Evolutionary conservation across 2,329 filamentous ascomycete species (phyloP).

Genomic region (Colletotrichum gigasporum): DNA sequence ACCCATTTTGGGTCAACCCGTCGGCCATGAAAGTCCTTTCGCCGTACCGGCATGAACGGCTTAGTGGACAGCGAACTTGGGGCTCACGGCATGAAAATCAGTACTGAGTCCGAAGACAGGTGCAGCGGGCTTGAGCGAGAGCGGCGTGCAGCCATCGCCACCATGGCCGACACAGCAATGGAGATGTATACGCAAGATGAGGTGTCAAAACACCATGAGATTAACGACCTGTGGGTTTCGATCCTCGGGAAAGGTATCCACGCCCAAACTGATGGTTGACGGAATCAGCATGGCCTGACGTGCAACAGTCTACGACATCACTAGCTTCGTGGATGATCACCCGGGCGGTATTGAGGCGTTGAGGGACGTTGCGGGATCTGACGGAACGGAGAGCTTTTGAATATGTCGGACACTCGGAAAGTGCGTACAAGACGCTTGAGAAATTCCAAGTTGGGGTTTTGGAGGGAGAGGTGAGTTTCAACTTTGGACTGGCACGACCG

Average conservation of each 20-base stretch:
- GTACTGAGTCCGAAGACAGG: too few species aligned
- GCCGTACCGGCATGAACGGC: too few species aligned
- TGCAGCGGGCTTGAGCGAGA: too few species aligned
- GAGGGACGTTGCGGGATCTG: constrained; percentile 4
- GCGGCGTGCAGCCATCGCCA: too few species aligned
- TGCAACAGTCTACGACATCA: neutral
- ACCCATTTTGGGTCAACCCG: too few species aligned
- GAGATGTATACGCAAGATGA: neutral
- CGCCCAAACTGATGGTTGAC: too few species aligned
- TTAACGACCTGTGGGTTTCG: neutral
- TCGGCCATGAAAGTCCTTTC: too few species aligned
- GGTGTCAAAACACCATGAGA: neutral
- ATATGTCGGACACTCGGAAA: constrained; percentile 7
- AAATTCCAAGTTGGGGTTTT: constrained; percentile 4
- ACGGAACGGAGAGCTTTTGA: constrained; percentile 25
- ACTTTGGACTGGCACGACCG: too few species aligned
- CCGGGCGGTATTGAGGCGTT: constrained; percentile 9
- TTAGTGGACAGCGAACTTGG: too few species aligned
- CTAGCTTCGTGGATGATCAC: constrained; percentile 7
- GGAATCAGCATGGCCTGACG: too few species aligned
- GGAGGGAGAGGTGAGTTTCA: neutral
- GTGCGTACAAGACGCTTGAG: neutral
- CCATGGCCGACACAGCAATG: neutral
- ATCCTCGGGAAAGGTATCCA: constrained; percentile 10
- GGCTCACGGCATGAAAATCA: too few species aligned